phyloP scores from a whole-genome alignment of 176 grass and related monocot species.

The Carex scoparia region DNA sequence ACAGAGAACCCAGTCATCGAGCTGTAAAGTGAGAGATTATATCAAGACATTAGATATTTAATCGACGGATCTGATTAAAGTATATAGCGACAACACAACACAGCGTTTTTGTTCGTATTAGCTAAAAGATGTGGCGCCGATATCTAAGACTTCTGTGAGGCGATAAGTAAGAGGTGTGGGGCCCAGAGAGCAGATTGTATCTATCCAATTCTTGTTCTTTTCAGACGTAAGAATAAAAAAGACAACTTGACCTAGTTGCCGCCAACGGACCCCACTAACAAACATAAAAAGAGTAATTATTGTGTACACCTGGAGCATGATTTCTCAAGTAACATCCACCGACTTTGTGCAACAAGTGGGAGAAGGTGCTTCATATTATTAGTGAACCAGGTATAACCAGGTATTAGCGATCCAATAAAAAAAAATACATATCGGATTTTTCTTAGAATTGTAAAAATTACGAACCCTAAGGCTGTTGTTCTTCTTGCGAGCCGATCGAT shows the following conservation, averaged over 20 bases:
- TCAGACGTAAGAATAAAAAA: background rate
- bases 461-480: constrained; percentile 58
- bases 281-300: background rate
- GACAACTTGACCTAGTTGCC: background rate
- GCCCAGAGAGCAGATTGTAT: background rate
- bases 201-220: constrained; percentile 4
- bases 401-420: no score
- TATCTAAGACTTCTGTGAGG: background rate
- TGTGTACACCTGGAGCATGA: constrained; percentile 6
- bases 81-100: background rate
- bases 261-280: background rate
- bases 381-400: background rate
- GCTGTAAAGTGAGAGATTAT: constrained; percentile 27
- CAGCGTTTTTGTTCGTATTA: background rate
- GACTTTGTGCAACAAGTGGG: background rate
- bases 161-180: constrained; percentile 12
- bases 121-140: constrained; percentile 15
- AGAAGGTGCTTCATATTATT: background rate
- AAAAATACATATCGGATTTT: background rate
- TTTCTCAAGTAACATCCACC: background rate
- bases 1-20: constrained; percentile 94
- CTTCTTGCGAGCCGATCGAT: constrained; percentile 57
- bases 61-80: constrained; percentile 1
- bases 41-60: background rate
- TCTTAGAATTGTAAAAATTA: background rate